Evolutionary conservation across 306 rosid genomes (phyloP), one percentile per base, ranked within the genome.

Genomic region (Begonia masoniana): DNA sequence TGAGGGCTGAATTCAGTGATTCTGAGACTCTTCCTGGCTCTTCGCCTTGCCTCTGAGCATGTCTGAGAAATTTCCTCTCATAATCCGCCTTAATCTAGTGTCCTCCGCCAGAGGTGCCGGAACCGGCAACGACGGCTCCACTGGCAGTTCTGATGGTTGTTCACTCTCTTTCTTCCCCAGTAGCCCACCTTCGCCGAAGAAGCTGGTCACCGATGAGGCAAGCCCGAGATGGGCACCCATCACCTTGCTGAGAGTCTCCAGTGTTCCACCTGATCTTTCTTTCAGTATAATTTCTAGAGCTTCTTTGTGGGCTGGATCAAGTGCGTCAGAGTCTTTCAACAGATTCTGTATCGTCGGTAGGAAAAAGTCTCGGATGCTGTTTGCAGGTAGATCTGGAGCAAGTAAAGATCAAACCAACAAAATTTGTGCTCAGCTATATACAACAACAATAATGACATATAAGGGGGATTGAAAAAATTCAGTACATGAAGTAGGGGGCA

Each of bases 231-330:
- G 95, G 50, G 95, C 84, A 61, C 94, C 88, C 99, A 91, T 83
- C 66, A 81, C 99, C 83, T 91, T 91, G 63, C 91, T 78, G 57
- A 91, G 77, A 35, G 78, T 62, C 15, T 91, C 99, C 36, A 91
- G 76, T 51, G 96, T 76, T 71, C 99, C 99, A 52, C 99, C 94
- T 16, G 92, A 83, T 75, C 92, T 79, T 67, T 91, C 99, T 81
- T 76, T 85, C 92, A 86, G 65, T 71, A 91, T 77, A 52, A 86
- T 91, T 77, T 91, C 99, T 49, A 91, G 94, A 62, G 96, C 99
- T 74, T 91, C 96, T 80, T 83, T 91, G 79, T 91, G 99, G 55
- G 91, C 99, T 41, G 99, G 99, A 77, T 86, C 99, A 47, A 91
- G 63, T 10, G 96, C 87, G 61, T 83, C 96, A 15, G 50, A 54